Evolutionary conservation across 371 early-diverging fungal species (phyloP), one percentile per base, ranked within the genome.

Genomic region (Mucor irregularis): DNA sequence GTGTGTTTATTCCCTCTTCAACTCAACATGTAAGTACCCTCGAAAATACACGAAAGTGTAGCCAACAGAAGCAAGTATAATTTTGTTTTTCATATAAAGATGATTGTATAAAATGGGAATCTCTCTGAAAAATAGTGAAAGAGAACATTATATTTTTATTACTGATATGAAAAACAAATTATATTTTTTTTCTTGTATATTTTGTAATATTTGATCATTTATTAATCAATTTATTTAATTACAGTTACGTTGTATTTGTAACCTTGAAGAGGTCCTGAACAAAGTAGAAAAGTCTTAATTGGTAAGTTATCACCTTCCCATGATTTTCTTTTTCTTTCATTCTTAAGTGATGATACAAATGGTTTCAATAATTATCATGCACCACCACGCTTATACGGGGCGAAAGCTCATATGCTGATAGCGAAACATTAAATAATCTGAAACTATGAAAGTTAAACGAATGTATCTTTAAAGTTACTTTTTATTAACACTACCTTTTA

Each of bases 31-130:
- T 42, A 42, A 42, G 42, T 42, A 42, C 42, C 6, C 6, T 19
- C 13, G 16, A 35, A 7, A 7, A 6, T 24, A 7, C n/a, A n/a
- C n/a, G n/a, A n/a, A n/a, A n/a, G n/a, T n/a, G n/a, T n/a, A n/a
- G n/a, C n/a, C n/a, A 11, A 21, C 9, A 42, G 10, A 42, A 22
- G 13, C 8, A 24, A 42, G 7, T 42, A 24, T 24, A 13, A 13
- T 42, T 9, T 24, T 11, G 10, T 24, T 19, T 9, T 38, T 39
- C 39, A 39, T 51, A 51, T 51, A 49, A 51, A 42, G 64, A 63
- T 58, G 58, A 63, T 58, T 48, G 46, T 58, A 58, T 53, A 54
- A 63, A 63, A 58, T 58, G 64, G 64, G 58, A 63, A 58, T 58
- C 58, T 58, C 58, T 58, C 58, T 58, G 58, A 63, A 63, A 53